Conservation (phyloP, 1,139 yeast species). For the Suhomyces anneliseae region DNA sequence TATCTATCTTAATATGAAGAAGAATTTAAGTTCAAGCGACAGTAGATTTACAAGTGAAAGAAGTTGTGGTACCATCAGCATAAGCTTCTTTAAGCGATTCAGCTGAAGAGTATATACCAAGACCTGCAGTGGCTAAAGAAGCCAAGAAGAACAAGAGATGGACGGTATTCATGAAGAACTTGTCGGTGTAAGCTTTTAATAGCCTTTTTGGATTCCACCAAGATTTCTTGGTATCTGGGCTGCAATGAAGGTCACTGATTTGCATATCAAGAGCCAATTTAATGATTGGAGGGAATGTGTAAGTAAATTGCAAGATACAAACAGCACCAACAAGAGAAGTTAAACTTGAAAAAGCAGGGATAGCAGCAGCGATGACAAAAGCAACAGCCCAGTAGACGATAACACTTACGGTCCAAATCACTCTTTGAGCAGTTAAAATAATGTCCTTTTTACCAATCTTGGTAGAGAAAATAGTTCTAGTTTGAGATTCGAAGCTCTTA, state of each 20-base stretch:
- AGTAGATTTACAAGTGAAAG: constrained; percentile 3
- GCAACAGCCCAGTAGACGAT: constrained; percentile 4
- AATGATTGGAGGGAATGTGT: constrained; percentile 2
- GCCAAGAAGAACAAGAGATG: constrained; percentile 1
- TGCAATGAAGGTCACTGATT: not conserved
- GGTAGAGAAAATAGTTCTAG: not conserved
- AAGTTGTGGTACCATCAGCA: not conserved
- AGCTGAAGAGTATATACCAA: constrained; percentile 3
- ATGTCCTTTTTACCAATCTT: not conserved
- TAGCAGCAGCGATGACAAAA: constrained; percentile 3
- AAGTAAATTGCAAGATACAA: constrained; percentile 4
- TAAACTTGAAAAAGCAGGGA: constrained; percentile 2
- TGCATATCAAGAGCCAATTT: not conserved
- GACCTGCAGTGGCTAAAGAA: constrained; percentile 1
- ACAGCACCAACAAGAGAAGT: constrained; percentile 4
- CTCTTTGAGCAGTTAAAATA: not conserved
- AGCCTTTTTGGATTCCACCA: not conserved
- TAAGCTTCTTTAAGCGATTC: constrained; percentile 2
- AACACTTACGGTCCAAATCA: constrained; percentile 2
- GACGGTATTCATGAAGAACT: not conserved
- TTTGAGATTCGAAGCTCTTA: not conserved
- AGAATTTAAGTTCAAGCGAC: not conserved
- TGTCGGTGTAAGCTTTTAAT: not conserved
- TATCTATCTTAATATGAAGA: too few species aligned
- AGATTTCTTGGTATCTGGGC: not conserved